Percentiles rank a stretch among this genome's conserved stretches.
phyloP scores from a whole-genome alignment of 257 asterid species.

The Knoxia roxburghii region DNA sequence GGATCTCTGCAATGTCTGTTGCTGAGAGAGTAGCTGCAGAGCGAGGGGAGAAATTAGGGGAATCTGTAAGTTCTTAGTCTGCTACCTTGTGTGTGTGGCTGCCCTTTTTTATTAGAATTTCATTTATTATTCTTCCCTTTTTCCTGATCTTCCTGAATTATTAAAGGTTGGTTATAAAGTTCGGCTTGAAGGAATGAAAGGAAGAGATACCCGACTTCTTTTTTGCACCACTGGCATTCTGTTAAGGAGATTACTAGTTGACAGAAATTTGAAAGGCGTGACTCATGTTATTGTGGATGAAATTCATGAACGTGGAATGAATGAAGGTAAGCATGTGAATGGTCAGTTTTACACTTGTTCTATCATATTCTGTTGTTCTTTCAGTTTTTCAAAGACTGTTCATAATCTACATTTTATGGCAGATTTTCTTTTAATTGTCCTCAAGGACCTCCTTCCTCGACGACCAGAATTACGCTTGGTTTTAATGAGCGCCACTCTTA shows the following conservation, averaged over 20 bases:
- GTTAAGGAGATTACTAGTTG: conserved; percentile 76
- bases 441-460: conserved; percentile 86
- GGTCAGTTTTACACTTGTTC: conserved; percentile 7
- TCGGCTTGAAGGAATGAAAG: conserved; percentile 92
- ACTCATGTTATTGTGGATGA: conserved; percentile 89
- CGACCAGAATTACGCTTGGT: conserved; percentile 77
- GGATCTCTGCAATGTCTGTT: conserved; percentile 90
- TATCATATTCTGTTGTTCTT: conserved; percentile 5
- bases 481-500: conserved; percentile 92
- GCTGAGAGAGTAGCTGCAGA: conserved; percentile 95
- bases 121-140: conserved; percentile 4
- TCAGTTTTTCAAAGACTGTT: not conserved
- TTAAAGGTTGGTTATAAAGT: conserved; percentile 88
- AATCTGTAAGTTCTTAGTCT: conserved; percentile 52
- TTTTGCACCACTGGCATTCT: conserved; percentile 90
- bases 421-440: conserved; percentile 88
- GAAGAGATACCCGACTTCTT: conserved; percentile 88
- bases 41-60: conserved; percentile 89
- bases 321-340: conserved; percentile 58
- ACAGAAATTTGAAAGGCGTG: conserved; percentile 74
- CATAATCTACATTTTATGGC: conserved; percentile 31
- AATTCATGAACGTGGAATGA: conserved; percentile 98
- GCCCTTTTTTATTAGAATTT: not conserved
- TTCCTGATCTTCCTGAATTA: not conserved
- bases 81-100: conserved; percentile 11